Percentiles rank a stretch among this genome's conserved stretches.
Evolutionary conservation across 2,329 filamentous ascomycete species (phyloP).

Genomic region (Ophiostoma angusticollis): DNA sequence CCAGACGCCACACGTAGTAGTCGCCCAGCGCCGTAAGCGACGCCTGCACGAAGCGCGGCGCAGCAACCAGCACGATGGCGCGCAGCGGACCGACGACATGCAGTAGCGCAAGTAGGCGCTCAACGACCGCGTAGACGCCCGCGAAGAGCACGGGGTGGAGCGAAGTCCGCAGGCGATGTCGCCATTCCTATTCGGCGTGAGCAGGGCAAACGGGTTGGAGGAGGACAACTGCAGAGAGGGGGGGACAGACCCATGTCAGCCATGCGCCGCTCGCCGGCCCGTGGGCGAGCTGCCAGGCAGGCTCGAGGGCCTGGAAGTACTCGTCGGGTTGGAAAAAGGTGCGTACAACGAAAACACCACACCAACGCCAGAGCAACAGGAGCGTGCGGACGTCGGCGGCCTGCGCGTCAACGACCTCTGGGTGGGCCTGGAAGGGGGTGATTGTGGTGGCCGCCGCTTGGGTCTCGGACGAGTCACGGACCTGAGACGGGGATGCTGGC

Average conservation of each 20-base stretch:
- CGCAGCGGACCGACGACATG: constrained; percentile 40
- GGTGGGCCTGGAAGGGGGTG: constrained; percentile 11
- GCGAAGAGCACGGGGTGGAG: constrained; percentile 85
- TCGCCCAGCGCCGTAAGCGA: constrained; percentile 66
- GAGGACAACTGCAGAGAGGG: too few species aligned
- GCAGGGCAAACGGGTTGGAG: too few species aligned
- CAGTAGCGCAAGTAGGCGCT: constrained; percentile 42
- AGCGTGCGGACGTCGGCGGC: constrained; percentile 24
- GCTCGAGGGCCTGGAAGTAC: constrained; percentile 91
- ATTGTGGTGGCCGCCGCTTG: constrained; percentile 1
- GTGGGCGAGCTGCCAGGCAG: constrained; percentile 83
- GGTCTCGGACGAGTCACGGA: too few species aligned
- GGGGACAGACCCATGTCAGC: constrained; percentile 75
- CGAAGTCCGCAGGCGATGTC: constrained; percentile 72
- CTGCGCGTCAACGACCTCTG: constrained; percentile 21
- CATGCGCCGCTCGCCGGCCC: constrained; percentile 66
- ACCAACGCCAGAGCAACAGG: constrained; percentile 56
- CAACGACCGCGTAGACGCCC: constrained; percentile 51
- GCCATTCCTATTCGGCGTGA: constrained; percentile 74
- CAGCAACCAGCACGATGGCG: constrained; percentile 54
- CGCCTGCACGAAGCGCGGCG: constrained; percentile 66
- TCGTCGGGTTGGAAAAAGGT: constrained; percentile 99
- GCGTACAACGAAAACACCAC: constrained; percentile 64
- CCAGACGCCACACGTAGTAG: constrained; percentile 78
- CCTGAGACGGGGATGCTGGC: neutral